A percentile compares a stretch with the other conserved stretches of the same genome.
These are phyloP conservation scores for Kondoa malvinella DNA, from an alignment of 768 basidiomycete genomes.

Conservation along the genomic window DNA sequence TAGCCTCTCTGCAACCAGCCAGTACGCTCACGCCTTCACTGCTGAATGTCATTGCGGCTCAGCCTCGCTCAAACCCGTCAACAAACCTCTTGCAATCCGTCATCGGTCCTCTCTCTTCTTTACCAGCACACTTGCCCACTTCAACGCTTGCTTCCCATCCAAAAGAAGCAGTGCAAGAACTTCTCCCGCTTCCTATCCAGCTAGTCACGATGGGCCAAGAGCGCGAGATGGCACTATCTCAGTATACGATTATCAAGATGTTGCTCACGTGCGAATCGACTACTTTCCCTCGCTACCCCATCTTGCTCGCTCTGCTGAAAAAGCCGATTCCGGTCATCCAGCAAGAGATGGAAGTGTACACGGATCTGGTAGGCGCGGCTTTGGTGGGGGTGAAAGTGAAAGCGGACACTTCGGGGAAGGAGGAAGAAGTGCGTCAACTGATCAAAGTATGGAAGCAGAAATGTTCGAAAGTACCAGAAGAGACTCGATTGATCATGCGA, in stretches of 20 bases:
- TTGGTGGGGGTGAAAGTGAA: background rate
- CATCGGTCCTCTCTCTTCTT: background rate
- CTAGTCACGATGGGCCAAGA: background rate
- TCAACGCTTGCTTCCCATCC: background rate
- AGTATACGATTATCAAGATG: background rate
- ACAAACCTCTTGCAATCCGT: too few species aligned
- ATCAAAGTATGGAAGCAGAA: background rate
- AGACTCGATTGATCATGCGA: too few species aligned
- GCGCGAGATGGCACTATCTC: background rate
- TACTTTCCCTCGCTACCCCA: background rate
- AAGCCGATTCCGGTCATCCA: background rate
- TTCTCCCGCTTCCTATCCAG: background rate
- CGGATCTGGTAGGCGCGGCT: background rate
- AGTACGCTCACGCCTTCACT: background rate
- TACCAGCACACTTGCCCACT: background rate
- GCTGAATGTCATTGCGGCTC: background rate
- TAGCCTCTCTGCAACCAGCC: background rate
- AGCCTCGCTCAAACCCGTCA: background rate
- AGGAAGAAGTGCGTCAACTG: background rate
- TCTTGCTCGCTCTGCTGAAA: background rate
- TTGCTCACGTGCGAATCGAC: background rate
- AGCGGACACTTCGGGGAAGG: background rate
- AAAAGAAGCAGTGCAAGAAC: background rate
- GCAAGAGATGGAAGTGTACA: background rate
- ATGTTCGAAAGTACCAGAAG: background rate